Evolutionary conservation across 179 eudicot species (phyloP), one percentile per base, ranked within the genome.

Genomic region (Beta lomatogona): DNA sequence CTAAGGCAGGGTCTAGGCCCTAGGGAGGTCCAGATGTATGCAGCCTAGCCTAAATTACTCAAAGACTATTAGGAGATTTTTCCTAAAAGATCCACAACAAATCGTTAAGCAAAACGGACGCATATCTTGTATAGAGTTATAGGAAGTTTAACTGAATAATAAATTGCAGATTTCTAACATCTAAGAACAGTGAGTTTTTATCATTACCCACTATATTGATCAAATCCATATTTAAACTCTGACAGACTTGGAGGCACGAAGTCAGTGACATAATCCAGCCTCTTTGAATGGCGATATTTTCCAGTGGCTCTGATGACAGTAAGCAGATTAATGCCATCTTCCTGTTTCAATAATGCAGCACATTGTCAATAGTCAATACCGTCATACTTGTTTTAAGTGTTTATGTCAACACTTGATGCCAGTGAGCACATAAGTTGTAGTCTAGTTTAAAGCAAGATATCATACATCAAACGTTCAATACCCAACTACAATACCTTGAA

Each of bases 271-370:
- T 73, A 76, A 83, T 93, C 89, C 77, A 66, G 67, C 85, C 79
- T 87, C 41, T 71, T 85, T 46, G 91, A 91, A 72, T 89, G 90
- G 13, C 97, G 97, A 76, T 93, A 93, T 67, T 74, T 90, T 58
- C 71, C 70, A 22, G 92, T 89, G 53, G 82, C 93, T 88, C 88
- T 93, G 78, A 93, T 89, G 66, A 88, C 78, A 6, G 90, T 82
- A 70, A 93, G 84, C 64, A 93, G 86, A 85, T 89, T 86, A 64
- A 92, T 84, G 46, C 91, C 92, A 82, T 89, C 93, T 87, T 92
- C 98, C 98, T 93, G 92, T 88, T 86, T 21, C 79, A 85, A 25
- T 21, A 79, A 55, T 25, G 28, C 71, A 82, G 64, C 52, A 67
- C 45, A 59, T 53, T 54, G 78, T 81, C 77, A 57, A 66, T n/a